These are phyloP conservation scores for Irineochytrium annulatum DNA, from an alignment of 192 early-diverging fungal genomes.

Conservation along the genomic window DNA sequence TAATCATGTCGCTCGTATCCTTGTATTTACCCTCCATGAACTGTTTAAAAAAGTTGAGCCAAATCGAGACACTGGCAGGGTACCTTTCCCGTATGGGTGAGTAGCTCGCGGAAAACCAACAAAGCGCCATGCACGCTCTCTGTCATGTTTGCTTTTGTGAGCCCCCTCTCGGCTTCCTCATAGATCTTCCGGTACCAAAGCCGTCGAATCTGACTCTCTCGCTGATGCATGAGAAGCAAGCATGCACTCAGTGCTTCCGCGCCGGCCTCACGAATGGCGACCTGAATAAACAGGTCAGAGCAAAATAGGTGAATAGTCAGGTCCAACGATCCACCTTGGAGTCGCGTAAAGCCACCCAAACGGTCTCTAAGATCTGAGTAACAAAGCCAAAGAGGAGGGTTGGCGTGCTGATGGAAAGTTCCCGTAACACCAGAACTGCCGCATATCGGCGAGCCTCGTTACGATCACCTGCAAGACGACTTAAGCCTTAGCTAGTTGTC, in stretches of 20 bases:
- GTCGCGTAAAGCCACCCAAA: slow-evolving; percentile 84
- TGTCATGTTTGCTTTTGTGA: slow-evolving; percentile 56
- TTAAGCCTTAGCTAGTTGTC: neutral
- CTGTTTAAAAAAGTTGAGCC: slow-evolving; percentile 32
- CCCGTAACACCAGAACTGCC: slow-evolving; percentile 71
- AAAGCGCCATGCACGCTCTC: slow-evolving; percentile 86
- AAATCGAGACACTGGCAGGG: slow-evolving; percentile 3
- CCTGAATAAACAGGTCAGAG: slow-evolving; percentile 21
- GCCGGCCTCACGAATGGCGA: slow-evolving; percentile 74
- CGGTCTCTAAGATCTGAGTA: slow-evolving; percentile 72
- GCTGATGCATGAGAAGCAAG: slow-evolving; percentile 70
- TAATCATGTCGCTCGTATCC: slow-evolving; percentile 70
- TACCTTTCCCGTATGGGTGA: slow-evolving; percentile 77
- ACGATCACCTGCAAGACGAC: slow-evolving; percentile 54
- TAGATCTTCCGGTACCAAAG: slow-evolving; percentile 75
- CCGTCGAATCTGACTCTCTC: slow-evolving; percentile 60
- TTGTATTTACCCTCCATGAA: slow-evolving; percentile 80
- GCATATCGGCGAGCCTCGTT: slow-evolving; percentile 74
- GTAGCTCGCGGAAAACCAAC: slow-evolving; percentile 73
- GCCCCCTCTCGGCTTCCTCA: slow-evolving; percentile 74
- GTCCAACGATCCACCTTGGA: slow-evolving; percentile 39
- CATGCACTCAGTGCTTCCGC: slow-evolving; percentile 77
- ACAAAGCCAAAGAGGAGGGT: slow-evolving; percentile 80
- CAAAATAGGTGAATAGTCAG: neutral
- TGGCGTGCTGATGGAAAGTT: slow-evolving; percentile 72